phyloP scores from a whole-genome alignment of 1,139 yeast genomes.

The Eremothecium coryli region DNA sequence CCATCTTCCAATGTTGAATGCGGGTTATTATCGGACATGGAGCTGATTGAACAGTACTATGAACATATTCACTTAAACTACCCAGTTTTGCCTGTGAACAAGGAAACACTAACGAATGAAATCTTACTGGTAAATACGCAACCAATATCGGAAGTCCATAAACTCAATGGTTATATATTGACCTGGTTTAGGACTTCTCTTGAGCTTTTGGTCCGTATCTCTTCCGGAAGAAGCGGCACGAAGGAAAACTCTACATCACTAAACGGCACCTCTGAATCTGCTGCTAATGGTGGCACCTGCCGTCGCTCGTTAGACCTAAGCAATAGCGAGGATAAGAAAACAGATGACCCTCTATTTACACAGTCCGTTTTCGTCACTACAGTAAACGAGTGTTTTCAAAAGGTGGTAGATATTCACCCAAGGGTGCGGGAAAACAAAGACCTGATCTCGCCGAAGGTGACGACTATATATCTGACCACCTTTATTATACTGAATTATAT shows the following conservation, averaged over 20 bases:
- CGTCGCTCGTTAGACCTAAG: neutral
- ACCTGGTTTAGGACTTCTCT: constrained; percentile 46
- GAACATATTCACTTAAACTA: constrained; percentile 44
- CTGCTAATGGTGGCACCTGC: neutral
- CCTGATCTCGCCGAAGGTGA: constrained; percentile 31
- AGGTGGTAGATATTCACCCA: constrained; percentile 40
- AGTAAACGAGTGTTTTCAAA: constrained; percentile 34
- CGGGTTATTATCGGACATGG: constrained; percentile 27
- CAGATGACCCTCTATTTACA: constrained; percentile 22
- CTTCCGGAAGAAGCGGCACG: constrained; percentile 27
- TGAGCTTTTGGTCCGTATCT: constrained; percentile 37
- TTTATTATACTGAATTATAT: constrained; percentile 48
- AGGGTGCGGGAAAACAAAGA: constrained; percentile 30
- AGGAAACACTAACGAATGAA: constrained; percentile 31
- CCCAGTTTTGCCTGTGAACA: constrained; percentile 50
- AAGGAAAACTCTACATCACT: neutral
- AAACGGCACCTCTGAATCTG: neutral
- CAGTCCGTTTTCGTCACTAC: constrained; percentile 26
- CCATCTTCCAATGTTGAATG: constrained; percentile 16
- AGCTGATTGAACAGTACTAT: constrained; percentile 39
- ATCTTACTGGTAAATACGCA: constrained; percentile 31
- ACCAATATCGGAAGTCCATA: constrained; percentile 31
- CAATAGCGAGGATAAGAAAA: constrained; percentile 3
- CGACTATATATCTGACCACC: constrained; percentile 38
- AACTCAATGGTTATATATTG: constrained; percentile 36